Percentiles rank a stretch among this genome's conserved stretches.
These are phyloP conservation scores for Corymbia citriodora DNA, from an alignment of 441 rosid genomes.

Conservation along the genomic window DNA sequence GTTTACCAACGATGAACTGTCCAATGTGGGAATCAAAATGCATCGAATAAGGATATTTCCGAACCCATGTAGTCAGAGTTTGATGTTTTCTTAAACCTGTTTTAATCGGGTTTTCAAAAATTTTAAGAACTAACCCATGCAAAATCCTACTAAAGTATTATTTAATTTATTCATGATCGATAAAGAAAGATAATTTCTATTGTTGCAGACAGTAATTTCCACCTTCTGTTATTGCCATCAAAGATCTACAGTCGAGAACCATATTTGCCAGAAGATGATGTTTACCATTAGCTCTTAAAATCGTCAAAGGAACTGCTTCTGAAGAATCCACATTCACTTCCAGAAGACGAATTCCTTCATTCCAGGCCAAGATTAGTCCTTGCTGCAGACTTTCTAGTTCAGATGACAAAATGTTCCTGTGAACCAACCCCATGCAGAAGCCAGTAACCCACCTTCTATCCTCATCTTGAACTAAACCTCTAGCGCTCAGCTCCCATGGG, in stretches of 20 bases:
- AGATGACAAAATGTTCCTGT: not conserved
- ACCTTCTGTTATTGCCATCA: not conserved
- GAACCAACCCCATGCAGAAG: not conserved
- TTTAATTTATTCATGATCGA: not conserved
- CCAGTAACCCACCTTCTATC: not conserved
- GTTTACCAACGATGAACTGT: conserved; percentile 20
- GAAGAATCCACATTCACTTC: not conserved
- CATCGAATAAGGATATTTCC: not conserved
- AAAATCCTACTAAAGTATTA: not conserved
- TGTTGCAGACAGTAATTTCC: not conserved
- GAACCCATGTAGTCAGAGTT: not conserved
- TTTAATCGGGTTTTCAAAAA: not conserved
- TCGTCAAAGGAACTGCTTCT: not conserved
- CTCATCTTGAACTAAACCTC: not conserved
- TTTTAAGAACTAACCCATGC: not conserved
- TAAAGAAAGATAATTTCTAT: not conserved
- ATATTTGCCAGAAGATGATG: not conserved
- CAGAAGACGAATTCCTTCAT: not conserved
- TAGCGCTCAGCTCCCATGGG: not conserved
- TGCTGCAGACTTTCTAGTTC: not conserved
- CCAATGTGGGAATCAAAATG: conserved; percentile 13
- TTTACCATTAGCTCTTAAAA: not conserved
- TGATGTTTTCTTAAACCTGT: not conserved
- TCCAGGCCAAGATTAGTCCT: not conserved
- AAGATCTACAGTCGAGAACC: not conserved